Percentiles rank a stretch among this genome's conserved stretches.
Conservation (phyloP, 192 early-diverging fungal species). For the Coemansia guatemalensis region DNA sequence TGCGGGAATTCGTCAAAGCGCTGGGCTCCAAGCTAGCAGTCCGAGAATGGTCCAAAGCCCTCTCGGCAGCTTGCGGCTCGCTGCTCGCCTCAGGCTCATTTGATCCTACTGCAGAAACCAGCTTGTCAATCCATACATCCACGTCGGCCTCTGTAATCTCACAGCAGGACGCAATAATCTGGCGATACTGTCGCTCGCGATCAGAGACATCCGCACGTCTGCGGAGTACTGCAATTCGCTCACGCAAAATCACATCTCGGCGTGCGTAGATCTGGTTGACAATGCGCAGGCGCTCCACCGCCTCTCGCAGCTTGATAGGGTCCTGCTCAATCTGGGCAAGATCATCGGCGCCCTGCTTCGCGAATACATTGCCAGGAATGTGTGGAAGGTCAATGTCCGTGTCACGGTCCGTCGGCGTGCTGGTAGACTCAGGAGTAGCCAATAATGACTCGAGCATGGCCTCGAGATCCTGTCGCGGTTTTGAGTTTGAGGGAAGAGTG, state of each 20-base stretch:
- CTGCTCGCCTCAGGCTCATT: constrained; percentile 15
- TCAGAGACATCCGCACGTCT: constrained; percentile 56
- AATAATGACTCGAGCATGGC: constrained; percentile 27
- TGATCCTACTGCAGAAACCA: constrained; percentile 76
- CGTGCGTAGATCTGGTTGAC: constrained; percentile 48
- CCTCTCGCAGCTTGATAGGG: constrained; percentile 28
- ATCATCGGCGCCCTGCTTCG: constrained; percentile 13
- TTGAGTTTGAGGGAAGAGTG: constrained; percentile 27
- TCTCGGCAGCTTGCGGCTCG: background rate
- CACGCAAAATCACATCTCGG: constrained; percentile 51
- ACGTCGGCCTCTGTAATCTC: constrained; percentile 75
- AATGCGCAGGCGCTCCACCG: constrained; percentile 41
- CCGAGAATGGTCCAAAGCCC: background rate
- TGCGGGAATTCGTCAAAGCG: background rate
- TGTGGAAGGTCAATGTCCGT: constrained; percentile 14
- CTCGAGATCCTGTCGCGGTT: constrained; percentile 31
- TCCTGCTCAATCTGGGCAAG: constrained; percentile 24
- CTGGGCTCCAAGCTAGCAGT: background rate
- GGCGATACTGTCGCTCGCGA: constrained; percentile 76
- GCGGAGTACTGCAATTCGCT: constrained; percentile 60
- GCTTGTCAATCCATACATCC: constrained; percentile 69
- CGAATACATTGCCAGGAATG: constrained; percentile 10
- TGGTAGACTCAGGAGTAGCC: constrained; percentile 2
- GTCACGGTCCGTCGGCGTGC: constrained; percentile 6
- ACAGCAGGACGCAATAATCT: constrained; percentile 84